Conservation (phyloP, 352 stramenopile species). For the Globisporangium iwayamae region DNA sequence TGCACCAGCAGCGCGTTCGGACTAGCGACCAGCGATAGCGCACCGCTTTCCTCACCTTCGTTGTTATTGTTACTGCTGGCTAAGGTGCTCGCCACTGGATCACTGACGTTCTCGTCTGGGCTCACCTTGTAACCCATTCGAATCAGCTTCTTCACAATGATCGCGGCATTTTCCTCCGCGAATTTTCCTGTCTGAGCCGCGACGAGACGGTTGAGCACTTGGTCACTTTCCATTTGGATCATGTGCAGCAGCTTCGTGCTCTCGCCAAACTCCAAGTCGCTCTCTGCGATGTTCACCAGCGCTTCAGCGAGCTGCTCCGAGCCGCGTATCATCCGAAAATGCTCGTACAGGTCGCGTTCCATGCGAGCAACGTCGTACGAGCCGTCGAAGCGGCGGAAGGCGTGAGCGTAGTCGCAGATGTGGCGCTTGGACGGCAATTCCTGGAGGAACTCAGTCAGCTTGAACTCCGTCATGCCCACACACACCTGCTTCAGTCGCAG, state of each 20-base stretch:
- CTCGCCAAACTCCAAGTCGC: constrained; percentile 62
- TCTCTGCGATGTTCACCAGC: constrained; percentile 51
- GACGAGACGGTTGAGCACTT: constrained; percentile 39
- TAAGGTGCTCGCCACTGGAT: constrained; percentile 5
- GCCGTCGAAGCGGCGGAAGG: constrained; percentile 49
- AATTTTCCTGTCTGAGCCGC: constrained; percentile 28
- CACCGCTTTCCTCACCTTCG: constrained; percentile 14
- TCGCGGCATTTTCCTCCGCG: constrained; percentile 41
- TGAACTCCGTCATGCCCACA: constrained; percentile 83
- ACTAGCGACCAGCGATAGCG: constrained; percentile 14
- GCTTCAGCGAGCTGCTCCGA: constrained; percentile 47
- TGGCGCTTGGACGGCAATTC: constrained; percentile 91
- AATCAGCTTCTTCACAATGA: constrained; percentile 45
- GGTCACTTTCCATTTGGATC: constrained; percentile 45
- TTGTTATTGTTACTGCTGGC: constrained; percentile 9
- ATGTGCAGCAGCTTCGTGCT: constrained; percentile 33
- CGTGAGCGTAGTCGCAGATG: constrained; percentile 70
- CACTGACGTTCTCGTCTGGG: not conserved
- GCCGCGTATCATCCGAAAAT: constrained; percentile 77
- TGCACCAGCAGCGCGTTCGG: constrained; percentile 40
- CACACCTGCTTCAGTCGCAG: constrained; percentile 55
- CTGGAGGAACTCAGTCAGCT: constrained; percentile 81
- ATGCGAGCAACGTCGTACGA: constrained; percentile 49
- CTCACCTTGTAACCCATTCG: constrained; percentile 56
- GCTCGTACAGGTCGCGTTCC: constrained; percentile 60